Evolutionary conservation across 163 green algal species (phyloP).

Genomic region (Chlamydomonas reinhardtii): DNA sequence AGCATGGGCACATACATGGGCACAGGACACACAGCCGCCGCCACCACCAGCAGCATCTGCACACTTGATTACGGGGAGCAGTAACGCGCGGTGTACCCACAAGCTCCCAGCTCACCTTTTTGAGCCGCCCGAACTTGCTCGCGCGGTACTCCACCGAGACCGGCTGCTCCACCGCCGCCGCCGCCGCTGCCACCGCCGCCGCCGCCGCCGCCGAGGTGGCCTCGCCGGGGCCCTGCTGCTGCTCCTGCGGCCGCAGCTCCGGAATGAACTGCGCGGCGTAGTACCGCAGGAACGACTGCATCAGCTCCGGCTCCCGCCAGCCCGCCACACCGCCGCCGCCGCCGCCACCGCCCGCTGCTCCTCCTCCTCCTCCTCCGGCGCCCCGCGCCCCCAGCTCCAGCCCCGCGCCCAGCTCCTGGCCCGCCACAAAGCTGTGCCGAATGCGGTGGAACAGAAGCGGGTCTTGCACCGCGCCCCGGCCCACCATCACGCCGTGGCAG

Average conservation of each 20-base stretch:
- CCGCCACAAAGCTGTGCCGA: slow-evolving; percentile 32
- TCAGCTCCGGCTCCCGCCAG: slow-evolving; percentile 50
- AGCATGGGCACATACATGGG: too few species aligned
- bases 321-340: not conserved
- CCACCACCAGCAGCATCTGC: too few species aligned
- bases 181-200: not conserved
- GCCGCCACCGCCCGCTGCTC: not conserved
- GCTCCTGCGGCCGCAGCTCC: not conserved
- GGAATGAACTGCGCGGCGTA: slow-evolving; percentile 38
- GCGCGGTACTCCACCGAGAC: slow-evolving; percentile 17
- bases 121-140: slow-evolving; percentile 55
- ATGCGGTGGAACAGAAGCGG: slow-evolving; percentile 79
- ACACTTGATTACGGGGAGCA: too few species aligned
- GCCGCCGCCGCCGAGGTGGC: not conserved
- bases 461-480: slow-evolving; percentile 72
- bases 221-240: not conserved
- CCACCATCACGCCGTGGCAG: slow-evolving; percentile 75
- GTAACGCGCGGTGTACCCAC: too few species aligned
- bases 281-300: slow-evolving; percentile 34
- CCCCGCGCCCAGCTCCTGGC: not conserved
- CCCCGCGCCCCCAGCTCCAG: not conserved
- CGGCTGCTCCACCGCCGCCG: too few species aligned
- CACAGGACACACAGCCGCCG: too few species aligned
- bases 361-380: too few species aligned
- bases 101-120: slow-evolving; percentile 38